Evolutionary conservation across 495 filamentous ascomycete species (phyloP).

Genomic region (Penicillium soppii): DNA sequence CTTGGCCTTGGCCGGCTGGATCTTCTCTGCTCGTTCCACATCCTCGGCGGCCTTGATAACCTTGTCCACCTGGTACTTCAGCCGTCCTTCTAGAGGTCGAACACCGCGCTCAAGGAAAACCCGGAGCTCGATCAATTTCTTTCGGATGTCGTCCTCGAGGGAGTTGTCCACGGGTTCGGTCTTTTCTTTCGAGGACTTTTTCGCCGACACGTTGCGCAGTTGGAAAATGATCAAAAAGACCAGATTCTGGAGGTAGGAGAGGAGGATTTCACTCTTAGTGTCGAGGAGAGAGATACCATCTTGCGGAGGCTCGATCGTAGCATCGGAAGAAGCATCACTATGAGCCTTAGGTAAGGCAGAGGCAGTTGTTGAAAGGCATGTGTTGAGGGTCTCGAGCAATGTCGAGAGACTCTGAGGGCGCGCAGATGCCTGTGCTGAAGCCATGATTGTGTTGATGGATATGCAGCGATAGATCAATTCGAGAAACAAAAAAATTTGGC

Average conservation of each 20-base stretch:
- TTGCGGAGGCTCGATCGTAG: constrained; percentile 60
- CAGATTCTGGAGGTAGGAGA: constrained; percentile 93
- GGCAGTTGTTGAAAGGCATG: constrained; percentile 59
- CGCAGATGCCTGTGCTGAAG: constrained; percentile 23
- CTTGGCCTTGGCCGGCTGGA: constrained; percentile 27
- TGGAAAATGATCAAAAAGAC: constrained; percentile 86
- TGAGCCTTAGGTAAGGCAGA: constrained; percentile 58
- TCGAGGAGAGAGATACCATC: constrained; percentile 94
- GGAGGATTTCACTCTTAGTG: constrained; percentile 89
- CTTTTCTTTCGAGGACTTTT: constrained; percentile 22
- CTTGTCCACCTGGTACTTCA: constrained; percentile 88
- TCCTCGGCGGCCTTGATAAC: constrained; percentile 85
- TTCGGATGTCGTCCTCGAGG: constrained; percentile 62
- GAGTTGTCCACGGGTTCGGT: constrained; percentile 25
- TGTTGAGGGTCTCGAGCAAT: constrained; percentile 61
- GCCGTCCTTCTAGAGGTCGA: constrained; percentile 77
- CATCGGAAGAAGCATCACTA: constrained; percentile 34
- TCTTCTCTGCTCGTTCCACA: constrained; percentile 46
- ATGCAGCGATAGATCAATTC: constrained; percentile 1
- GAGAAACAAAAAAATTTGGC: constrained; percentile 29
- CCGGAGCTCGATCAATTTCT: constrained; percentile 80
- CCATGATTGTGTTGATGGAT: constrained; percentile 23
- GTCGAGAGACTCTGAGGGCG: constrained; percentile 41
- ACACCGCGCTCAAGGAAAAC: constrained; percentile 90
- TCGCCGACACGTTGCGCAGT: constrained; percentile 52